These are phyloP conservation scores for Saturnispora besseyi DNA, from an alignment of 805 yeast species.

Conservation along the genomic window DNA sequence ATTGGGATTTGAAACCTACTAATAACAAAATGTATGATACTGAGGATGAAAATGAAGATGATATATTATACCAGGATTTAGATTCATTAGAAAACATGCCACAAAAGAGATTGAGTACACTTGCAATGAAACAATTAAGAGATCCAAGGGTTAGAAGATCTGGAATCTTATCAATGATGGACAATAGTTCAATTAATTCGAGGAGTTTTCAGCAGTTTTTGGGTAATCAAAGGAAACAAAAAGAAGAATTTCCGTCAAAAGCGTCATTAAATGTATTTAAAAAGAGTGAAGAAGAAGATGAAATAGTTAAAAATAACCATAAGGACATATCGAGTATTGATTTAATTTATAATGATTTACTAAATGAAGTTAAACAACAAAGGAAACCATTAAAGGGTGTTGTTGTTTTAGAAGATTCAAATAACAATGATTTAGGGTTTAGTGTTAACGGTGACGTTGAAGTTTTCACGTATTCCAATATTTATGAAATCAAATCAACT, in stretches of 20 bases:
- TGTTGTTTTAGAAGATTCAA: conserved; percentile 14
- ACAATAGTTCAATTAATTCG: not conserved
- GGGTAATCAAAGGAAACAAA: conserved; percentile 9
- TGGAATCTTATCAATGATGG: conserved; percentile 29
- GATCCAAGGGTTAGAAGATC: conserved; percentile 36
- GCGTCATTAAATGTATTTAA: conserved; percentile 26
- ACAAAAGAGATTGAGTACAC: conserved; percentile 26
- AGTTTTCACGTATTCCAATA: conserved; percentile 40
- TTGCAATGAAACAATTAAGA: conserved; percentile 30
- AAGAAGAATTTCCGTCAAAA: conserved; percentile 18
- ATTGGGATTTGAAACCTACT: conserved; percentile 24
- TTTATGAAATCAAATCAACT: conserved; percentile 44
- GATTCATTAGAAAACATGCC: conserved; percentile 4
- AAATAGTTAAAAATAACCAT: not conserved
- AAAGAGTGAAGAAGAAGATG: not conserved
- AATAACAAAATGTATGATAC: not conserved
- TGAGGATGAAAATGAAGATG: not conserved
- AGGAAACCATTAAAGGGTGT: conserved; percentile 28
- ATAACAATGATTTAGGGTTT: conserved; percentile 31
- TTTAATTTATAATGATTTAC: conserved; percentile 19
- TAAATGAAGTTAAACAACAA: conserved; percentile 22
- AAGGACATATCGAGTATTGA: conserved; percentile 15
- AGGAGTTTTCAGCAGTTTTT: not conserved
- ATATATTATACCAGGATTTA: conserved; percentile 12
- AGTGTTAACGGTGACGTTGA: conserved; percentile 40